Conservation (phyloP, 371 early-diverging fungal genomes). For the Apophysomyces ossiformis region DNA sequence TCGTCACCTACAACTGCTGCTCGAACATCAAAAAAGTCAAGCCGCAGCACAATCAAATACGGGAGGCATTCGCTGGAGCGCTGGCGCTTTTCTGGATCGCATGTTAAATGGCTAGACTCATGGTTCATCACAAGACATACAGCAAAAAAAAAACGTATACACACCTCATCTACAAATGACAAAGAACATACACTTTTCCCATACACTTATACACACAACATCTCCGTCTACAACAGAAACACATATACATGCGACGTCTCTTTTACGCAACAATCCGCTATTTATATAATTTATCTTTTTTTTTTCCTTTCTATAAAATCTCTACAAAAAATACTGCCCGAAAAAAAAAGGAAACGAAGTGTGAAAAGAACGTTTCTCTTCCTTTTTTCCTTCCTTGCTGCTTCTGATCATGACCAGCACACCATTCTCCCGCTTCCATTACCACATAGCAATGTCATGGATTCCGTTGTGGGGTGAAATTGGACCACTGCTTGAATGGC, state of each 20-base stretch:
- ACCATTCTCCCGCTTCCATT: constrained; percentile 52
- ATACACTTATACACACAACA: background rate
- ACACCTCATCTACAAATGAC: no score
- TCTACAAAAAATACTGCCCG: no score
- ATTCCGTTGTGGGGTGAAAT: constrained; percentile 63
- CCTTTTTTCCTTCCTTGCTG: no score
- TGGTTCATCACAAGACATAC: background rate
- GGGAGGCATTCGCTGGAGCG: constrained; percentile 28
- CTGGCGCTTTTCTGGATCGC: constrained; percentile 27
- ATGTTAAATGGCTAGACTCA: constrained; percentile 21
- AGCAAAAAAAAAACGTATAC: no score
- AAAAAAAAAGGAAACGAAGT: no score
- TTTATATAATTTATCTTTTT: background rate
- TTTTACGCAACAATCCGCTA: background rate
- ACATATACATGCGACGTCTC: background rate
- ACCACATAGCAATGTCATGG: constrained; percentile 37
- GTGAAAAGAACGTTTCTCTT: no score
- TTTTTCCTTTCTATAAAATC: background rate
- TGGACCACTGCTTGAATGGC: constrained; percentile 72
- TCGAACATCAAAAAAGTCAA: background rate
- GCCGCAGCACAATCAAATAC: constrained; percentile 10
- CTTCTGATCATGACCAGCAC: constrained; percentile 34
- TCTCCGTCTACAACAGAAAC: background rate
- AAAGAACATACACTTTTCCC: no score
- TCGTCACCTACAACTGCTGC: constrained; percentile 14